Evolutionary conservation across 192 early-diverging fungal species (phyloP).

Genomic region (Chytriomyces sp.): DNA sequence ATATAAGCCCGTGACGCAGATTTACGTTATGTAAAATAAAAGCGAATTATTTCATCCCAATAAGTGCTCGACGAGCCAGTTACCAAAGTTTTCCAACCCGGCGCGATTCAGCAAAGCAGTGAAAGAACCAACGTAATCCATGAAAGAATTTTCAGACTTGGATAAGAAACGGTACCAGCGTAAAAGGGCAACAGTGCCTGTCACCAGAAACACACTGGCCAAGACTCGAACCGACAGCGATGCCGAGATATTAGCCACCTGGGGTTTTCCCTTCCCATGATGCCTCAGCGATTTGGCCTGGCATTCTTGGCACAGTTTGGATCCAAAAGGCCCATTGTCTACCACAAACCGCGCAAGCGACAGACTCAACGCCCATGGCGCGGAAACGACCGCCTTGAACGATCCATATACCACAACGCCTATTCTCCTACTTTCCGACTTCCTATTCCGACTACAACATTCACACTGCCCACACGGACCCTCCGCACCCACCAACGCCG

Average conservation of each 20-base stretch:
- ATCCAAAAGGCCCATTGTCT: background rate
- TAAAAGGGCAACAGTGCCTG: background rate
- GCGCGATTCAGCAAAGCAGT: background rate
- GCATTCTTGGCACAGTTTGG: background rate
- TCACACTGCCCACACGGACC: background rate
- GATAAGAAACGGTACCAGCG: background rate
- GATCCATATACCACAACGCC: background rate
- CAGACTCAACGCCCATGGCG: background rate
- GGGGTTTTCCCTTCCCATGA: background rate
- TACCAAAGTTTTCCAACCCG: background rate
- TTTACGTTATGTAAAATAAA: no score
- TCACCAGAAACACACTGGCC: background rate
- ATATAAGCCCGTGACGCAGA: no score
- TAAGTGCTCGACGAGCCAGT: background rate
- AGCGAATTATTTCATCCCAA: background rate
- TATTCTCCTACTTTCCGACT: background rate
- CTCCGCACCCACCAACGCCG: background rate
- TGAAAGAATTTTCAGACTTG: background rate
- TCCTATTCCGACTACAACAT: background rate
- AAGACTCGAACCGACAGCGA: background rate
- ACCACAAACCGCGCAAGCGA: background rate
- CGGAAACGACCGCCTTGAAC: background rate
- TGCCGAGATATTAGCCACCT: background rate
- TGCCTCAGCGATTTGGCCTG: background rate
- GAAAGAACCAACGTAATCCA: background rate